Evolutionary conservation across 78 protist species (phyloP), one percentile per base, ranked within the genome.

Genomic region (Dictyostelium capitatum): DNA sequence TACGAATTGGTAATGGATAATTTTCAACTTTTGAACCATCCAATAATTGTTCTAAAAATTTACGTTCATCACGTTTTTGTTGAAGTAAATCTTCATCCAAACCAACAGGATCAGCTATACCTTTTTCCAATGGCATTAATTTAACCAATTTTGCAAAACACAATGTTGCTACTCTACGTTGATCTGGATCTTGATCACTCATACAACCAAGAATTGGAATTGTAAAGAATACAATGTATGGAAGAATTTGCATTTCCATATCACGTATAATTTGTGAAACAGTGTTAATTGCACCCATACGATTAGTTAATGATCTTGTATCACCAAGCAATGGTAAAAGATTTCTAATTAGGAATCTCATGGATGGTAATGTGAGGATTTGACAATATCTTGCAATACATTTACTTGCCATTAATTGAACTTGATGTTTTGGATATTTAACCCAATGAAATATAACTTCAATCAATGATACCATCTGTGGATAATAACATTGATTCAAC

Each of bases 41-140:
- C 0, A 94, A 20, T 0, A 94, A 51, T 30, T 94, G 96, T 30
- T 94, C 92, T 20, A 94, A 51, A 77, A 94, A 94, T 51, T 80
- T 83, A 17, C 96, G 12, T 70, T 94, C 89, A 0, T 79, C 80
- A 15, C 32, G 37, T 47, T 87, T 74, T 7, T 82, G 65, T 46
- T 15, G 56, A 7, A 77, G 48, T 19, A 92, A 20, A 9, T 65
- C 69, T 7, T 17, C 54, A 47, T 84, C 83, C 6, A 92, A 12
- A 0, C 91, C 96, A 6, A 11, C 79, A 0, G 96, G 96, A 41
- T 82, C 82, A 6, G 83, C 75, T 3, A 82, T 81, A 59, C 90
- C 90, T 2, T 67, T 84, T 53, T 94, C 96, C n/a, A 94, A 79
- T 37, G 96, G 96, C 96, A 94, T 79, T 15, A 94, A 23, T 53